Evolutionary conservation across 2,329 filamentous ascomycete species (phyloP).

Genomic region (Immersiporthe knoxdaviesiana): DNA sequence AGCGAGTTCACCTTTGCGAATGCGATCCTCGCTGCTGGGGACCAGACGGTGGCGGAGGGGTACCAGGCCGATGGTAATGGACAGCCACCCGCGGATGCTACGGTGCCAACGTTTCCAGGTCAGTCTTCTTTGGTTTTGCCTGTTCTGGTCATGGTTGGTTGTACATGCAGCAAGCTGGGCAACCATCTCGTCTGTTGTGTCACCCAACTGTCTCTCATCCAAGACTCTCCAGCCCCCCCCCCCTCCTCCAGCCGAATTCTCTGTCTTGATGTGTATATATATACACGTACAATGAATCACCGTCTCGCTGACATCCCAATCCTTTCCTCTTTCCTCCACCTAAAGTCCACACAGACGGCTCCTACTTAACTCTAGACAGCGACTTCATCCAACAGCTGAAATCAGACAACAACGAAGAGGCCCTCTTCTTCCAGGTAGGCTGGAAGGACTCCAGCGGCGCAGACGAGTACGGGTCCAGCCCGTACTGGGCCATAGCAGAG

Average conservation of each 20-base stretch:
- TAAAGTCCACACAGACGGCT: not conserved
- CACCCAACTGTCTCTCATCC: not conserved
- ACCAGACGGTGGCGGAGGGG: not conserved
- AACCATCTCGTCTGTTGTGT: not conserved
- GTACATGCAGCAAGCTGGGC: not conserved
- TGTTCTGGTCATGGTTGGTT: no score
- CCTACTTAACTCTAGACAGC: not conserved
- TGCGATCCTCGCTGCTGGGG: not conserved
- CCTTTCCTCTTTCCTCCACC: not conserved
- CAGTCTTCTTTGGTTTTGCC: not conserved
- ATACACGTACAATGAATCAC: not conserved
- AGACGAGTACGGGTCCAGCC: not conserved
- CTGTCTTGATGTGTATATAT: not conserved
- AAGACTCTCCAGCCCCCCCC: not conserved
- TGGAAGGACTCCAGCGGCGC: slow-evolving; percentile 6
- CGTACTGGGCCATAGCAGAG: not conserved
- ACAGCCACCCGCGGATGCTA: not conserved
- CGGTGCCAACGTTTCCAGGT: not conserved
- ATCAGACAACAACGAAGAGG: not conserved
- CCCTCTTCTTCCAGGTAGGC: slow-evolving; percentile 5
- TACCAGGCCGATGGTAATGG: not conserved
- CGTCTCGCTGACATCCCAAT: not conserved
- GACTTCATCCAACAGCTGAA: not conserved
- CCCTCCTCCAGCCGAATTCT: not conserved
- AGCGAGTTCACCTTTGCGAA: not conserved